Evolutionary conservation across 768 basidiomycete species (phyloP).

Genomic region (Boletus rubescentipes): DNA sequence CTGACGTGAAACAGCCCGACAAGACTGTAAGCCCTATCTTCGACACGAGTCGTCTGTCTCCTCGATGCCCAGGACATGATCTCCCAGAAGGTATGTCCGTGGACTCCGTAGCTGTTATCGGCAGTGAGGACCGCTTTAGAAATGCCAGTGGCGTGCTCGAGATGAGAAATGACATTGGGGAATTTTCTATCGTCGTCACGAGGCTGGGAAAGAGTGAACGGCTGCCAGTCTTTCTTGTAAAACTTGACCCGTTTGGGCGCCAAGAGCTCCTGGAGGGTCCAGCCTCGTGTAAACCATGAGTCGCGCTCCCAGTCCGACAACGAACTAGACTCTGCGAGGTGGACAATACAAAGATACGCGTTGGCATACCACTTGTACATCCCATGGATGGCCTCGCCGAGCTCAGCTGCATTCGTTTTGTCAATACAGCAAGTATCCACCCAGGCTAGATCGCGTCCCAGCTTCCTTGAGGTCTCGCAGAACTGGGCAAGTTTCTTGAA

Average conservation of each 20-base stretch:
- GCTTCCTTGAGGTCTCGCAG: not conserved
- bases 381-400: conserved; percentile 19
- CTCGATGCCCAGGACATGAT: conserved; percentile 25
- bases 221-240: conserved; percentile 14
- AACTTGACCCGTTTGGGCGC: conserved; percentile 22
- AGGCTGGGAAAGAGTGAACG: not conserved
- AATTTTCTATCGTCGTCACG: not conserved
- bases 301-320: not conserved
- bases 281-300: conserved; percentile 18
- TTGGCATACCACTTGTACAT: conserved; percentile 28
- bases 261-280: too few relatives aligned
- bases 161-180: too few relatives aligned
- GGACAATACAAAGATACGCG: conserved; percentile 18
- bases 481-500: conserved; percentile 6
- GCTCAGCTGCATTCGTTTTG: conserved; percentile 11
- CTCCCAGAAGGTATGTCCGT: too few relatives aligned
- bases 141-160: conserved; percentile 3
- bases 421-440: conserved; percentile 26
- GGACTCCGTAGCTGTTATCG: not conserved
- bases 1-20: conserved; percentile 17
- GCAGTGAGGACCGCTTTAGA: not conserved
- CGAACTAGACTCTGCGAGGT: conserved; percentile 8
- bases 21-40: conserved; percentile 26
- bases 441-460: conserved; percentile 9
- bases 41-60: conserved; percentile 19